phyloP scores from a whole-genome alignment of 2,329 filamentous ascomycete genomes.

The Penicillium crustosum region DNA sequence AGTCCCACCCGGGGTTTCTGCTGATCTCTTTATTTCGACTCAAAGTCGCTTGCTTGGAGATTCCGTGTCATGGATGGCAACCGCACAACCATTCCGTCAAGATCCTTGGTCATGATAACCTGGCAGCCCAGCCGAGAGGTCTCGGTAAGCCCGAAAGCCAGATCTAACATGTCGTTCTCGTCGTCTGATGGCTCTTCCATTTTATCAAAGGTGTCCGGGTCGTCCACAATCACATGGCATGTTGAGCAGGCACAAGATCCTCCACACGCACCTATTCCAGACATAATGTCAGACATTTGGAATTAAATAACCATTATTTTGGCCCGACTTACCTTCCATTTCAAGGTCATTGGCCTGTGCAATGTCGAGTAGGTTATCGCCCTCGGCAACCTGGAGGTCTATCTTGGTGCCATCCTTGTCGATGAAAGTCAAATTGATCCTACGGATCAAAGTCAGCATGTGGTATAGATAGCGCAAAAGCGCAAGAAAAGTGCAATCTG shows the following conservation, averaged over 20 bases:
- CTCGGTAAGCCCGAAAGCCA: constrained; percentile 87
- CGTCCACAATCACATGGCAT: constrained; percentile 82
- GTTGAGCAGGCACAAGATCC: constrained; percentile 92
- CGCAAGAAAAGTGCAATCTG: not conserved
- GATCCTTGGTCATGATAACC: constrained; percentile 83
- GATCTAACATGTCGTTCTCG: constrained; percentile 86
- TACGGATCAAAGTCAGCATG: constrained; percentile 37
- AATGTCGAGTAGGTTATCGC: constrained; percentile 93
- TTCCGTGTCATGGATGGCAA: constrained; percentile 94
- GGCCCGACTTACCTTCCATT: constrained; percentile 73
- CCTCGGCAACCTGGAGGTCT: constrained; percentile 76
- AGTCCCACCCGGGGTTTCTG: constrained; percentile 6
- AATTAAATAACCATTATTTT: not conserved
- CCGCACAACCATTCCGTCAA: constrained; percentile 82
- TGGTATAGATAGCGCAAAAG: not conserved
- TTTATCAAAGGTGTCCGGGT: constrained; percentile 71
- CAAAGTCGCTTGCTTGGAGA: constrained; percentile 91
- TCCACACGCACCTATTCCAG: constrained; percentile 71
- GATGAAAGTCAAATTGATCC: constrained; percentile 85
- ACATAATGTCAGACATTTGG: constrained; percentile 2
- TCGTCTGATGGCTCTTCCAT: constrained; percentile 77
- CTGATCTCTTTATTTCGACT: constrained; percentile 41
- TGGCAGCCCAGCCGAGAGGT: constrained; percentile 84
- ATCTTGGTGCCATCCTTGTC: constrained; percentile 81
- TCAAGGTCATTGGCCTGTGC: constrained; percentile 92